phyloP scores from a whole-genome alignment of 1,284 basidiomycete genomes.

The Moesziomyces globuligerus region DNA sequence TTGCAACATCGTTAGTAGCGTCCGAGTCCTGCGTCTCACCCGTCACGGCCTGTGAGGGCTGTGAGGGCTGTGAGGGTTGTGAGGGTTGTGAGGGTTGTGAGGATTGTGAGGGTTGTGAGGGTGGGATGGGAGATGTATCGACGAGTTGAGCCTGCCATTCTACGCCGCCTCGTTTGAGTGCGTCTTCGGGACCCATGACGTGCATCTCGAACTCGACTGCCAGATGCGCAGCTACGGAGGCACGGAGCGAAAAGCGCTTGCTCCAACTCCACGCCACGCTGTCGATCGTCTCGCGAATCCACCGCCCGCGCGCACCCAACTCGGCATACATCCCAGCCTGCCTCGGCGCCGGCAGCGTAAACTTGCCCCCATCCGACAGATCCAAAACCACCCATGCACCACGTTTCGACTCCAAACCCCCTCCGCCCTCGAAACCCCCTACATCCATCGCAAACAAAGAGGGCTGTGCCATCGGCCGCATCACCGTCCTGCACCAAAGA shows the following conservation, averaged over 20 bases:
- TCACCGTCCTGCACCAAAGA: slow-evolving; percentile 17
- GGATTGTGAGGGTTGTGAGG: background rate
- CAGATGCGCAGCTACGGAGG: slow-evolving; percentile 14
- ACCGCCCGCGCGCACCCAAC: slow-evolving; percentile 32
- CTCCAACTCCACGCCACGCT: slow-evolving; percentile 18
- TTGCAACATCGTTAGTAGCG: background rate
- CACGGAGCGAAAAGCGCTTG: slow-evolving; percentile 18
- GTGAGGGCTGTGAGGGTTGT: no score
- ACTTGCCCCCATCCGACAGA: slow-evolving; percentile 7
- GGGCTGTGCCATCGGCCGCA: slow-evolving; percentile 11
- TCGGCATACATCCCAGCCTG: slow-evolving; percentile 15
- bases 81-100: no score
- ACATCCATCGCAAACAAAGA: slow-evolving; percentile 17
- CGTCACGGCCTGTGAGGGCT: no score
- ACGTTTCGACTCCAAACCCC: slow-evolving; percentile 4
- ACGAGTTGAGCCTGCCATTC: slow-evolving; percentile 43
- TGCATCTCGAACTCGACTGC: slow-evolving; percentile 32
- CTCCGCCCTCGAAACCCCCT: no score
- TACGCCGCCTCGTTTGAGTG: slow-evolving; percentile 28
- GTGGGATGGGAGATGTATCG: background rate
- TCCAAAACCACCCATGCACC: slow-evolving; percentile 35
- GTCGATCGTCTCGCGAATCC: slow-evolving; percentile 24
- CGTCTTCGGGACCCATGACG: slow-evolving; percentile 25
- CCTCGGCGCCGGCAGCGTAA: slow-evolving; percentile 18
- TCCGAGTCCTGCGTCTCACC: background rate